Evolutionary conservation across 768 basidiomycete species (phyloP).

Genomic region (Glaciozyma antarctica): DNA sequence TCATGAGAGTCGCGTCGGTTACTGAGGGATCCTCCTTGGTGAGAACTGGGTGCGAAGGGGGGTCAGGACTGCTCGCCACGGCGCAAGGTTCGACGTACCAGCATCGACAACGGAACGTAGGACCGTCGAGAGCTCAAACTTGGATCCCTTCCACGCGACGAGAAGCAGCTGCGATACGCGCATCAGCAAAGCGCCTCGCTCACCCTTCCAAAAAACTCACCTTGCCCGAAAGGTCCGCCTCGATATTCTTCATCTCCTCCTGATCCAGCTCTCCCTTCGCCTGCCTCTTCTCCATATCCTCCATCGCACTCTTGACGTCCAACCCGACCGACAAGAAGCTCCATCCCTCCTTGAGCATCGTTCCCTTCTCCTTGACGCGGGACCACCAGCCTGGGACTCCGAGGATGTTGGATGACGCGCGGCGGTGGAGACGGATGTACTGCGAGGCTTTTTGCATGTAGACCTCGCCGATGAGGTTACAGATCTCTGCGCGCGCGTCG

Average conservation of each 20-base stretch:
- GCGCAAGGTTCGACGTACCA: constrained; percentile 18
- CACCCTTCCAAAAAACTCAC: constrained; percentile 39
- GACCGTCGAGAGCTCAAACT: constrained; percentile 87
- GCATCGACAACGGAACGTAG: constrained; percentile 53
- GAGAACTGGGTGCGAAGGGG: constrained; percentile 46
- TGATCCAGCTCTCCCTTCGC: constrained; percentile 77
- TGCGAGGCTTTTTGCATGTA: constrained; percentile 87
- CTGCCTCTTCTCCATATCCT: constrained; percentile 86
- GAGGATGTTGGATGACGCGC: constrained; percentile 48
- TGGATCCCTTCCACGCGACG: constrained; percentile 94
- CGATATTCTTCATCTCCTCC: constrained; percentile 73
- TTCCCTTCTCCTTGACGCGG: constrained; percentile 83
- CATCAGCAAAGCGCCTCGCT: background rate
- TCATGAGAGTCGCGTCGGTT: constrained; percentile 59
- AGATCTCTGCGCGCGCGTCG: constrained; percentile 29
- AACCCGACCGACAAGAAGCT: constrained; percentile 91
- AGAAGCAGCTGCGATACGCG: constrained; percentile 60
- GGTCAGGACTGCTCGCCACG: background rate
- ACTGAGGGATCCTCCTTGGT: constrained; percentile 48
- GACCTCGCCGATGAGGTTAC: constrained; percentile 40
- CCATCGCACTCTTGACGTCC: constrained; percentile 68
- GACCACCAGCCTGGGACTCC: constrained; percentile 72
- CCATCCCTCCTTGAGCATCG: constrained; percentile 81
- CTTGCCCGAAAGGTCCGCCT: constrained; percentile 89
- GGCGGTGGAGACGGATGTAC: constrained; percentile 79